Base-by-base conservation (phyloP, 768 basidiomycete species). In the Mycena vitilis region DNA sequence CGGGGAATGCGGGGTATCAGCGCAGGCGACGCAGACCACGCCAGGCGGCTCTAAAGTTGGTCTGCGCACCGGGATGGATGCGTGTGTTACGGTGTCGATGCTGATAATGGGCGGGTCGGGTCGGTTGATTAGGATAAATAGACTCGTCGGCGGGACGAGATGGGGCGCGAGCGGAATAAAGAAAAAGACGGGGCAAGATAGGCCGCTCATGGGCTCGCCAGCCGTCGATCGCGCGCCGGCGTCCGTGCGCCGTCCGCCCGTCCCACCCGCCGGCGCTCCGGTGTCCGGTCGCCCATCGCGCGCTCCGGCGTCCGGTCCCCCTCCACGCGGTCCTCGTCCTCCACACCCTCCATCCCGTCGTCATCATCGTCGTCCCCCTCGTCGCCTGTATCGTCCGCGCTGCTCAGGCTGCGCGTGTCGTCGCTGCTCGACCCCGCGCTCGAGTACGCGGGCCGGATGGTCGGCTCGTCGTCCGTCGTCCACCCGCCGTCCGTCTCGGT, bases 391-490 rank as follows among this genome's bases (percentile, higher is more conserved):
- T 78, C 74, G 49, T 66, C 72, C 20, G 71, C 73, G 22, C 76
- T 74, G 60, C 76, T 74, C 38, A 77, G 53, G 55, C 76, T 73
- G 44, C 69, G 68, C 54, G 74, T 71, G 66, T 76, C 73, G 66
- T 75, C 71, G 66, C 73, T 67, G 70, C 66, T 65, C 61, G 73
- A 42, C 75, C 70, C 74, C 34, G 71, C 73, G 57, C 73, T 75
- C 53, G 76, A 79, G 48, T 74, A 76, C 13, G 77, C 63, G 8
- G 88, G 87, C 36, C 90, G 84, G 69, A 93, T 91, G n/a, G 91
- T 93, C n/a, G 92, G 91, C 76, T 93, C 91, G 68, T 93, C 91
- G 66, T 93, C 92, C 25, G 91, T 92, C 61, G 87, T 89, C 66
- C 84, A 86, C 44, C 86, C 89, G 54, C 86, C 82, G 56, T 87